These are phyloP conservation scores for Nakazawaea pomicola DNA, from an alignment of 805 yeast species.

Conservation along the genomic window DNA sequence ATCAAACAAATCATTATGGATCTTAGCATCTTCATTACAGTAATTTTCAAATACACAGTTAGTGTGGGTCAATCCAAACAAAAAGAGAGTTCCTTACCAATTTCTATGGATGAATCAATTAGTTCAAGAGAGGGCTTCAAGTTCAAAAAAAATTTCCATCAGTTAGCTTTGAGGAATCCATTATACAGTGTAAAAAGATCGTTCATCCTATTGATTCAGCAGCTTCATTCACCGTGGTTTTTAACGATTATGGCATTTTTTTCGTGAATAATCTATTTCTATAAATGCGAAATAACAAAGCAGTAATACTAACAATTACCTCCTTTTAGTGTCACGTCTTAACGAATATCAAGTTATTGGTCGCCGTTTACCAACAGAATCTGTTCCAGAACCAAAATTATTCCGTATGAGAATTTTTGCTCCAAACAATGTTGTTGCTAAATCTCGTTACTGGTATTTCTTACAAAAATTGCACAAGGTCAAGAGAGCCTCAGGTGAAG, in stretches of 20 bases:
- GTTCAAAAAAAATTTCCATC: too few species aligned
- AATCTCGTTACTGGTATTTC: conserved; percentile 99
- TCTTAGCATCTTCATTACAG: too few species aligned
- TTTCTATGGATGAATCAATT: too few species aligned
- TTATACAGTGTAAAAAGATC: too few species aligned
- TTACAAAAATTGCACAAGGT: conserved; percentile 99
- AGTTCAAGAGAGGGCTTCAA: too few species aligned
- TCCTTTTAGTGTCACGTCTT: conserved; percentile 78
- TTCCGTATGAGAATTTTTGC: conserved; percentile 99
- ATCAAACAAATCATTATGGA: too few species aligned
- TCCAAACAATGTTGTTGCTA: conserved; percentile 97
- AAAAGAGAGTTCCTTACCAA: too few species aligned
- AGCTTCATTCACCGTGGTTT: too few species aligned
- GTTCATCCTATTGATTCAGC: too few species aligned
- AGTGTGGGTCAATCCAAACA: too few species aligned
- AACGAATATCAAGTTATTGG: conserved; percentile 99
- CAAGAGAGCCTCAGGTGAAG: conserved; percentile 99
- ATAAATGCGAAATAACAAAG: background rate
- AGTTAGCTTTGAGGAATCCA: too few species aligned
- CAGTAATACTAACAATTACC: conserved; percentile 14
- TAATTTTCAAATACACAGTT: too few species aligned
- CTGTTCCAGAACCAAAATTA: conserved; percentile 99
- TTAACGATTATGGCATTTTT: background rate
- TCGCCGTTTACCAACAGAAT: conserved; percentile 99
- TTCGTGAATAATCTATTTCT: background rate